These are phyloP conservation scores for Emergomyces pasteurianus DNA, from an alignment of 2,329 filamentous ascomycete species.

Conservation along the genomic window DNA sequence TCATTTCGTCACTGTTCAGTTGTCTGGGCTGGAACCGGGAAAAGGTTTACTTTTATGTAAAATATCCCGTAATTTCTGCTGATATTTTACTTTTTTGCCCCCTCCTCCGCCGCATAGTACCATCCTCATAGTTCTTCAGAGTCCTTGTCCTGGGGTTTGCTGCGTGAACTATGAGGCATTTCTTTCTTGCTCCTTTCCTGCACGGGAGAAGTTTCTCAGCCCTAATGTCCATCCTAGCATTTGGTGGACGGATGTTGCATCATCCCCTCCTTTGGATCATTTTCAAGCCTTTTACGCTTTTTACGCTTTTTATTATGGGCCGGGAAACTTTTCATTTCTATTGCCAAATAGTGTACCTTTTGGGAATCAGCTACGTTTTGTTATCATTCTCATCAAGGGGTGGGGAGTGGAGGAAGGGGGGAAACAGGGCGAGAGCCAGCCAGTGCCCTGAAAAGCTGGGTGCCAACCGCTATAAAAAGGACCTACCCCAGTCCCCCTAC, in stretches of 20 bases:
- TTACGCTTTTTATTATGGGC: neutral
- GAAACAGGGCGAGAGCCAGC: neutral
- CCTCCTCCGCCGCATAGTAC: neutral
- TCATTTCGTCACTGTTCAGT: neutral
- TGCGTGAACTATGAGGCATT: neutral
- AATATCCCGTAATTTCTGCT: neutral
- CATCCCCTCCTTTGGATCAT: neutral
- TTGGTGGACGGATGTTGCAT: neutral
- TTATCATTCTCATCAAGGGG: neutral
- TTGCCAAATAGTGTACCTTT: neutral
- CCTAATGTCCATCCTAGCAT: neutral
- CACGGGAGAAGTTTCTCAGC: neutral
- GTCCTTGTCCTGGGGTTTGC: neutral
- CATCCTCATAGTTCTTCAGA: neutral
- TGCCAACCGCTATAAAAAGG: neutral
- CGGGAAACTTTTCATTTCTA: neutral
- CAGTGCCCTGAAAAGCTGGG: neutral
- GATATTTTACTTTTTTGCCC: too few relatives aligned
- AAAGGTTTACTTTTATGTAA: neutral
- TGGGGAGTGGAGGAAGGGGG: neutral
- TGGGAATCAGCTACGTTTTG: neutral
- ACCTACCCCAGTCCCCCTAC: neutral
- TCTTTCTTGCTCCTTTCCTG: neutral
- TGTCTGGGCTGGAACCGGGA: neutral
- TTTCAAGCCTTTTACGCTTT: neutral